Conservation (phyloP, 495 filamentous ascomycete species). For the Oleoguttula mirabilis region DNA sequence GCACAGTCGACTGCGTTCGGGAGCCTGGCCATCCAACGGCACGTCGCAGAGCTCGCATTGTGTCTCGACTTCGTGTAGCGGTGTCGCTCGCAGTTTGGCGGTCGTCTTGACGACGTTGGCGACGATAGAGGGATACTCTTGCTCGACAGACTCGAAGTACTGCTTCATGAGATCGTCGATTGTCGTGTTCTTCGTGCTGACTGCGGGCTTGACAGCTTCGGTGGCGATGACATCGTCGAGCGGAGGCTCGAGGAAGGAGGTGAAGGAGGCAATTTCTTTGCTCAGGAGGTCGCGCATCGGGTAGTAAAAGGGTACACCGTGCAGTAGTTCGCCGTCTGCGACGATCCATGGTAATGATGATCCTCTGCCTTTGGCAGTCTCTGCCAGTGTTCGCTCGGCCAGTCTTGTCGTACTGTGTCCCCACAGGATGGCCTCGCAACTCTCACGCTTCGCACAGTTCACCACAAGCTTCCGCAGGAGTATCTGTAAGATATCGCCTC, state of each 20-base stretch:
- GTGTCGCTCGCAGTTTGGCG: constrained; percentile 45
- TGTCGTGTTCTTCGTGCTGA: constrained; percentile 46
- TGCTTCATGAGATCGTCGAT: constrained; percentile 84
- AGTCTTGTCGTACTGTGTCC: constrained; percentile 79
- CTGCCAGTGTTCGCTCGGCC: constrained; percentile 72
- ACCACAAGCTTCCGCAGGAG: constrained; percentile 60
- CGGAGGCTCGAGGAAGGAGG: constrained; percentile 38
- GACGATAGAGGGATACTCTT: constrained; percentile 81
- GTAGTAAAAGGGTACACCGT: constrained; percentile 49
- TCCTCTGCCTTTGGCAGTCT: constrained; percentile 83
- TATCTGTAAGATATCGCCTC: constrained; percentile 56
- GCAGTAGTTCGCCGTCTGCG: constrained; percentile 56
- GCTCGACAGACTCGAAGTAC: constrained; percentile 79
- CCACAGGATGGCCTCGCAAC: constrained; percentile 63
- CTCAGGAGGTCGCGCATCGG: constrained; percentile 73
- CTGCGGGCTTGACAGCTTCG: constrained; percentile 1
- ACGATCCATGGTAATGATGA: constrained; percentile 70
- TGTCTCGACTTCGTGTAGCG: constrained; percentile 3
- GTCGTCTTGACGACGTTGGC: constrained; percentile 86
- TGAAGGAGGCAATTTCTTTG: constrained; percentile 60
- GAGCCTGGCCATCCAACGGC: constrained; percentile 7
- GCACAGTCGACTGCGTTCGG: constrained; percentile 15
- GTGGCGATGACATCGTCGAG: constrained; percentile 37
- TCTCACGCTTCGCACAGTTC: constrained; percentile 43
- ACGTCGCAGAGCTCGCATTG: constrained; percentile 19